Evolutionary conservation across 2,329 filamentous ascomycete genomes (phyloP), one percentile per base, ranked within the genome.

Genomic region (Penicillium digitatum): DNA sequence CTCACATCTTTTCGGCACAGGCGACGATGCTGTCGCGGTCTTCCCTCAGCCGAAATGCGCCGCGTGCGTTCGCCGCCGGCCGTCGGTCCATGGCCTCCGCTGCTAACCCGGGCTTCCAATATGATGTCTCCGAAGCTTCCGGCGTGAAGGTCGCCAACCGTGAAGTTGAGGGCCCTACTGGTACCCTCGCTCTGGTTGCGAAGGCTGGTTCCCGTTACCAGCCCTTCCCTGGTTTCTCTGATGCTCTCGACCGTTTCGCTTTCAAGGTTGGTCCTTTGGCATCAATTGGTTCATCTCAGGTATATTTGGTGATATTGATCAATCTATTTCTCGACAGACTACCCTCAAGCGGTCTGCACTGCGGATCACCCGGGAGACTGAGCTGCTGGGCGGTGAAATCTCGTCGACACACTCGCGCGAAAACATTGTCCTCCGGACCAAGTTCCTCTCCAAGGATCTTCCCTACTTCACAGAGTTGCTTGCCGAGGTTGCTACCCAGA

Each of bases 401-500:
- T 83, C 80, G 67, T 82, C 93, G 63, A 90, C 89, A 77, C 91
- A 96, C 79, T 92, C 90, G 68, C 88, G 93, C 72, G 94, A 99
- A 82, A 91, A 91, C 72, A 80, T 99, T 61, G 86, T 99, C 57
- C 80, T 99, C 70, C 87, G 93, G 77, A 90, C 94, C 74, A 95
- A 88, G 80, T 99, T 99, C 83, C 85, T 99, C 65, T 87, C 90
- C 73, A 87, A 94, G 74, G 92, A 99, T 74, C 86, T 99, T 65
- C 94, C 94, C 66, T 99, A 97, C 84, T 99, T 96, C 76, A 85
- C 91, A 70, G 94, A 99, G 81, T 83, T 99, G 63, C 84, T 99
- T 66, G 90, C 88, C 71, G 95, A 99, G 81, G 89, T 96, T 68
- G 82, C 94, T 69, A 86, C 87, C 59, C 81, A 89, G 77, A 95